These are phyloP conservation scores for Starmerella davenportii DNA, from an alignment of 805 yeast species.

Conservation along the genomic window DNA sequence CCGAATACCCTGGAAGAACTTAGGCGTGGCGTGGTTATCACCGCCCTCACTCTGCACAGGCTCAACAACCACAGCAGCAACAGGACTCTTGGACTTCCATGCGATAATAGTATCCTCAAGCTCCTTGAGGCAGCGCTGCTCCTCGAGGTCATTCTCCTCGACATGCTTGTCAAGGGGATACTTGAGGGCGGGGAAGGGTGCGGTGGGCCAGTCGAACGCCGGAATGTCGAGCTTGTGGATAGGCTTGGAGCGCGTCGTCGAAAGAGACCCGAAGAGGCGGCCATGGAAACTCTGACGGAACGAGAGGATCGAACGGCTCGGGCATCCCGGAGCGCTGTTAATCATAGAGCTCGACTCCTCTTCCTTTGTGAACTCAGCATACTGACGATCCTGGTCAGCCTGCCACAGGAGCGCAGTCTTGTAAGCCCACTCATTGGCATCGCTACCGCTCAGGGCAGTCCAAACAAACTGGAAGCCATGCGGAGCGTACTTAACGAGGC, in stretches of 20 bases:
- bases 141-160: slow-evolving; percentile 55
- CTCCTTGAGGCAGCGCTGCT: slow-evolving; percentile 56
- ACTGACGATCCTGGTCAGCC: slow-evolving; percentile 52
- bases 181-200: slow-evolving; percentile 69
- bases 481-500: slow-evolving; percentile 58
- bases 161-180: slow-evolving; percentile 62
- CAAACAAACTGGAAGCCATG: slow-evolving; percentile 57
- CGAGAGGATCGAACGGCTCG: slow-evolving; percentile 68
- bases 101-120: slow-evolving; percentile 53
- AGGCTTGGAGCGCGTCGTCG: slow-evolving; percentile 86
- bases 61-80: slow-evolving; percentile 79
- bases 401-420: slow-evolving; percentile 77
- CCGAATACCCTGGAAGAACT: slow-evolving; percentile 67
- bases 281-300: slow-evolving; percentile 89
- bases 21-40: slow-evolving; percentile 66
- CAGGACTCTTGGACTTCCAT: slow-evolving; percentile 48
- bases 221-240: slow-evolving; percentile 80
- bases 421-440: slow-evolving; percentile 76
- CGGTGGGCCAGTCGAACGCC: slow-evolving; percentile 92
- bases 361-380: slow-evolving; percentile 42
- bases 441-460: slow-evolving; percentile 72
- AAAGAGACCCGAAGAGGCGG: slow-evolving; percentile 76
- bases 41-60: slow-evolving; percentile 90
- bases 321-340: slow-evolving; percentile 75
- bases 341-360: slow-evolving; percentile 63